These are phyloP conservation scores for Camellia oleifera DNA, from an alignment of 179 eudicot genomes.

Conservation along the genomic window DNA sequence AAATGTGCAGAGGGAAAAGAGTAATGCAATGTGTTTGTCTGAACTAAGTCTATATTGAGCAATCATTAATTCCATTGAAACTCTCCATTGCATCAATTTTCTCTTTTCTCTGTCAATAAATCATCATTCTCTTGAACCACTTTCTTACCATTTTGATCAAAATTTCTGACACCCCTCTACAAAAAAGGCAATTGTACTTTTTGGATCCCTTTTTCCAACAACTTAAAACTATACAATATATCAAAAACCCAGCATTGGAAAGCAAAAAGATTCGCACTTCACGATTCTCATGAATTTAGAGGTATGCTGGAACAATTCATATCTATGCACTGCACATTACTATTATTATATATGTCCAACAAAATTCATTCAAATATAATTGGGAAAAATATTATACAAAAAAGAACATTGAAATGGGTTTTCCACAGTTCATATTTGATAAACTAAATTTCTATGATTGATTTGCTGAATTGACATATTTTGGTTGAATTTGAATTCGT, in stretches of 20 bases:
- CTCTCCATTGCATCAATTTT: slow-evolving; percentile 17
- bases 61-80: no score
- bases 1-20: no score
- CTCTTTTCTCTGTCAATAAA: slow-evolving; percentile 24
- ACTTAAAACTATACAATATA: neutral
- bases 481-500: no score
- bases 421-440: no score
- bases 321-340: neutral
- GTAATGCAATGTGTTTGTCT: no score
- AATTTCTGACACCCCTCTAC: slow-evolving; percentile 44
- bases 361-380: no score
- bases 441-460: no score
- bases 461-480: no score
- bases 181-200: slow-evolving; percentile 42
- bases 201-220: slow-evolving; percentile 7
- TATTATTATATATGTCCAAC: neutral
- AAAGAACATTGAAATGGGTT: no score
- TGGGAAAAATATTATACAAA: no score
- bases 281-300: neutral
- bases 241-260: neutral
- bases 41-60: no score
- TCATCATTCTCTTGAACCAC: slow-evolving; percentile 34
- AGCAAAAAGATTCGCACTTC: neutral
- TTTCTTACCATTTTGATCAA: slow-evolving; percentile 39
- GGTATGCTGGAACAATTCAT: neutral